A percentile compares a stretch with the other conserved stretches of the same genome.
Evolutionary conservation across 805 yeast genomes (phyloP).

Genomic region (Metschnikowia arizonensis): DNA sequence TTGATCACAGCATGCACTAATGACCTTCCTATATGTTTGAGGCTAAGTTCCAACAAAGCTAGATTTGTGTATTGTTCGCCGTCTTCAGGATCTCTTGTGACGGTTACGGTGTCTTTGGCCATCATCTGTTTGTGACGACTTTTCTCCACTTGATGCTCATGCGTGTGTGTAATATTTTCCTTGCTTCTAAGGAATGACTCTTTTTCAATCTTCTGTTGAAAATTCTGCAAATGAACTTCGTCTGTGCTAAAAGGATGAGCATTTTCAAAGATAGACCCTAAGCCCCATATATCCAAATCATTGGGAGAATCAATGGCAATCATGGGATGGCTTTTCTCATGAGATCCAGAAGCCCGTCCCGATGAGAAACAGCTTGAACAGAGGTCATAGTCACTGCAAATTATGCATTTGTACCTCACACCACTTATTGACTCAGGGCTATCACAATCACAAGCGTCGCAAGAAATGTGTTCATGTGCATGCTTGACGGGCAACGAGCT

Average conservation of each 20-base stretch:
- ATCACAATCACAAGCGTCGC: conserved; percentile 34
- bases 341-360: conserved; percentile 1
- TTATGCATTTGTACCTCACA: conserved; percentile 15
- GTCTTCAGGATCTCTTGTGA: neutral
- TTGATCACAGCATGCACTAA: conserved; percentile 31
- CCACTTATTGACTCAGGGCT: conserved; percentile 8
- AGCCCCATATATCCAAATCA: conserved; percentile 1
- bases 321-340: conserved; percentile 15
- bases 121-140: neutral
- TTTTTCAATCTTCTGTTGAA: neutral
- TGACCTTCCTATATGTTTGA: conserved; percentile 26
- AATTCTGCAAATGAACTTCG: neutral
- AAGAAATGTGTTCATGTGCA: conserved; percentile 27
- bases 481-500: neutral
- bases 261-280: neutral
- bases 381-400: conserved; percentile 16
- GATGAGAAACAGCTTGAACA: conserved; percentile 12
- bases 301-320: conserved; percentile 7
- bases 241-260: neutral
- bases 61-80: neutral
- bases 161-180: neutral
- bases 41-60: neutral
- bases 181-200: neutral
- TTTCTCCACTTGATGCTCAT: neutral
- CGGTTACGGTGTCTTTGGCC: neutral